These are phyloP conservation scores for Aspergillus egyptiacus DNA, from an alignment of 495 filamentous ascomycete genomes.

Conservation along the genomic window DNA sequence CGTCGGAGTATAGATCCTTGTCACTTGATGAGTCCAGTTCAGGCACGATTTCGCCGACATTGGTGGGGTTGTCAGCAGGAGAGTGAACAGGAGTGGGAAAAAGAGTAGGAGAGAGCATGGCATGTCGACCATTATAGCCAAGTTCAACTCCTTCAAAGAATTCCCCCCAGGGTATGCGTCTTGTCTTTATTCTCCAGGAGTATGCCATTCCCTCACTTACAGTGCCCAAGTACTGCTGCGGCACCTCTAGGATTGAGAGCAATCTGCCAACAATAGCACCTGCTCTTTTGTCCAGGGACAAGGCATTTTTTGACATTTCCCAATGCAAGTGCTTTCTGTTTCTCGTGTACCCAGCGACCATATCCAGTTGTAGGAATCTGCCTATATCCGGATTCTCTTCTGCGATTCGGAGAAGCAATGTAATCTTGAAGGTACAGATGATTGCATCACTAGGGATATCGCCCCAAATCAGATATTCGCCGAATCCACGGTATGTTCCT, in stretches of 20 bases:
- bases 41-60: neutral
- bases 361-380: slow-evolving; percentile 24
- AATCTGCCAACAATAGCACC: slow-evolving; percentile 17
- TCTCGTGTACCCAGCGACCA: neutral
- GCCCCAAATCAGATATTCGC: slow-evolving; percentile 35
- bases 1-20: neutral
- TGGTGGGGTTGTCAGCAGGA: slow-evolving; percentile 1
- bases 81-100: neutral
- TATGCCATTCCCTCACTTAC: slow-evolving; percentile 11
- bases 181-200: slow-evolving; percentile 20
- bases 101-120: neutral
- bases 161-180: neutral
- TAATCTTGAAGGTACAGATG: slow-evolving; percentile 21
- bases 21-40: neutral
- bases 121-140: slow-evolving; percentile 2
- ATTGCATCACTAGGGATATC: slow-evolving; percentile 22
- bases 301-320: slow-evolving; percentile 1
- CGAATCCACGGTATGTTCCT: slow-evolving; percentile 22
- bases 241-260: slow-evolving; percentile 10
- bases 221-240: slow-evolving; percentile 2
- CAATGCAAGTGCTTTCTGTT: slow-evolving; percentile 4
- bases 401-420: slow-evolving; percentile 17
- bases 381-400: slow-evolving; percentile 15
- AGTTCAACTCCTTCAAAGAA: slow-evolving; percentile 16
- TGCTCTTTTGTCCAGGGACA: slow-evolving; percentile 9